These are phyloP conservation scores for Coriolopsis trogii DNA, from an alignment of 1,284 basidiomycete genomes.

Conservation along the genomic window DNA sequence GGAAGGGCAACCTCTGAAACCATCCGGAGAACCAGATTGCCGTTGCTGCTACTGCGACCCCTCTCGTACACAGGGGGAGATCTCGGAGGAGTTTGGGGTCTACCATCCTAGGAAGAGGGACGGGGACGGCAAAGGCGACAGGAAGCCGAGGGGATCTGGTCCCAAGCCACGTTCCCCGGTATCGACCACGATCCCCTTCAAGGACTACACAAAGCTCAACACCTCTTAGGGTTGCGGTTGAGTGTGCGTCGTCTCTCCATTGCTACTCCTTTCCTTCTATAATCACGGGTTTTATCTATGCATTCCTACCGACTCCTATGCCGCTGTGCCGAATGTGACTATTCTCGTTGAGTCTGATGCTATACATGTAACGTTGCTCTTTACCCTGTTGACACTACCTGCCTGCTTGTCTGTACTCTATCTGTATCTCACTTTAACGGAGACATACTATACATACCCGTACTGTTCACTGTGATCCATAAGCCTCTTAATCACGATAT, in stretches of 20 bases:
- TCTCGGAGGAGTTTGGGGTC: conserved; percentile 14
- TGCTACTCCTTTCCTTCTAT: not conserved
- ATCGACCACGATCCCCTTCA: conserved; percentile 16
- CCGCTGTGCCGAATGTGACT: too few relatives aligned
- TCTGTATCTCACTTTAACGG: too few relatives aligned
- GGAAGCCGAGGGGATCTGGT: not conserved
- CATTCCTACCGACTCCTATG: too few relatives aligned
- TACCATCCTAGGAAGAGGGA: conserved; percentile 12
- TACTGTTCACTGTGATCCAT: too few relatives aligned
- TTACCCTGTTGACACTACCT: too few relatives aligned
- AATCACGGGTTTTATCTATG: too few relatives aligned
- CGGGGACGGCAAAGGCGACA: conserved; percentile 1
- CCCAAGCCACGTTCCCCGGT: conserved; percentile 4
- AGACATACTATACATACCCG: too few relatives aligned
- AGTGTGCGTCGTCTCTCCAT: not conserved
- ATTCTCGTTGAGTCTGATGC: not conserved
- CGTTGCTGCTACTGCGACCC: conserved; percentile 29
- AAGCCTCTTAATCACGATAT: too few relatives aligned
- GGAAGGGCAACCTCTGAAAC: conserved; percentile 28
- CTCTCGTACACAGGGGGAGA: conserved; percentile 24
- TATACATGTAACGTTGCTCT: too few relatives aligned
- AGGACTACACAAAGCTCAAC: conserved; percentile 29
- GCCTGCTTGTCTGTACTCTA: too few relatives aligned
- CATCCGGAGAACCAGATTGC: conserved; percentile 23
- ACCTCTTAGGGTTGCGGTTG: not conserved